Evolutionary conservation across 139 green algal species (phyloP).

Genomic region (Pedinophyceae sp.): DNA sequence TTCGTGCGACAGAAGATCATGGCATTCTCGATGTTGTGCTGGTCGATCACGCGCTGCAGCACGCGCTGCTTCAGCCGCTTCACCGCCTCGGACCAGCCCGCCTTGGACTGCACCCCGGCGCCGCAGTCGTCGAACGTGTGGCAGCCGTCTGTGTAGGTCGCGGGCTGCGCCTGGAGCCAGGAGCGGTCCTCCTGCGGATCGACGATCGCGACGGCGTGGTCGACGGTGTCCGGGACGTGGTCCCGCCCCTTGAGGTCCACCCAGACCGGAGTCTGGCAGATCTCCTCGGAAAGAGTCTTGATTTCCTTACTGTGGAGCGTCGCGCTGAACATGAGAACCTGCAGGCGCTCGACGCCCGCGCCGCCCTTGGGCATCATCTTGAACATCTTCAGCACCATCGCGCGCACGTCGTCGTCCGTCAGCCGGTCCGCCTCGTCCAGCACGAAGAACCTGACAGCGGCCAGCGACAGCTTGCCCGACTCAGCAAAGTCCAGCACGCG

Average conservation of each 20-base stretch:
- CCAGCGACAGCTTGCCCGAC: constrained; percentile 40
- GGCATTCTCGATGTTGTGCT: constrained; percentile 33
- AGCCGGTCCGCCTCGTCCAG: constrained; percentile 74
- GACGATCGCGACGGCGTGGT: constrained; percentile 45
- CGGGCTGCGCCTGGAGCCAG: constrained; percentile 44
- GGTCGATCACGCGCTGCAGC: constrained; percentile 42
- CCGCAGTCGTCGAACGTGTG: constrained; percentile 35
- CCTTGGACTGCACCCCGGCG: constrained; percentile 16
- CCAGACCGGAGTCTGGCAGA: constrained; percentile 56
- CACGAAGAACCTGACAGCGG: constrained; percentile 53
- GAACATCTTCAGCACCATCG: constrained; percentile 48
- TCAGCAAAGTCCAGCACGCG: constrained; percentile 54
- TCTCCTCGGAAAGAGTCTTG: constrained; percentile 20
- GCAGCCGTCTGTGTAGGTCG: constrained; percentile 32
- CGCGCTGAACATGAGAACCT: constrained; percentile 67
- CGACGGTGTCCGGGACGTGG: constrained; percentile 57
- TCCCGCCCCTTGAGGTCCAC: constrained; percentile 66
- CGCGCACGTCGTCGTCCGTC: constrained; percentile 40
- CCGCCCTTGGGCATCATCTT: constrained; percentile 37
- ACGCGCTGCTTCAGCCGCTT: constrained; percentile 65
- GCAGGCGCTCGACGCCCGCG: constrained; percentile 27
- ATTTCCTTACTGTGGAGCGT: constrained; percentile 67
- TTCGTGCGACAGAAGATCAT: constrained; percentile 59
- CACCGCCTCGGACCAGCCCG: constrained; percentile 37
- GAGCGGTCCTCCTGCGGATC: constrained; percentile 41